Base-by-base conservation (phyloP, 495 filamentous ascomycete genomes). In the Xylaria grammica region DNA sequence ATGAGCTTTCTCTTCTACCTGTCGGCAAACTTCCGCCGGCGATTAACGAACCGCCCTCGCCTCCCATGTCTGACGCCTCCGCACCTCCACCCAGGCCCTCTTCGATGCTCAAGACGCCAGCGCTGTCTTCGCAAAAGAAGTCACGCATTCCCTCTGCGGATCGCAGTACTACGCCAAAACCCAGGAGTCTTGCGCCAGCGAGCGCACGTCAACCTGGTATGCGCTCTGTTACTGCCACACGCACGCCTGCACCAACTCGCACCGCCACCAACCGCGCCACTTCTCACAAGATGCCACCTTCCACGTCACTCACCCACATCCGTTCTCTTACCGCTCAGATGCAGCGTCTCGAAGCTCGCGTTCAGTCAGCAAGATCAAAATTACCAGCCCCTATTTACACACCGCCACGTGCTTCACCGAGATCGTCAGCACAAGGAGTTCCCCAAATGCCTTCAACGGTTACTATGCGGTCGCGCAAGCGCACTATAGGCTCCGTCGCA, bases 301-400 rank as follows among this genome's bases (percentile, higher is more conserved):
- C 96, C 19, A 90, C 87, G 38, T 97, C 96, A 4, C 84, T 99
- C 32, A 90, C 90, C 61, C 95, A 99, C 70, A 94, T 98, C 71
- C 92, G 95, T 27, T 89, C 89, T 3, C 86, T 99, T 58, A 95
- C 94, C 61, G 93, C 91, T 24, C 95, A 97, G 77, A 97, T 99
- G 96, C 92, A 97, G 75, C 88, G 90, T 65, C 86, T 99, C 44
- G 96, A 98, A 75, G 90, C 94, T 62, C 84, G 94, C 32, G 93
- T 99, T 7, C 93, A 98, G 52, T 92, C 90, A n/a, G 95, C 91
- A 26, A 87, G 92, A 65, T 96, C 93, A 34, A 96, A 97, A 74
- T 85, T 99, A 2, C 95, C 95, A 1, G 90, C 86, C 4, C 91
- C 91, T 10, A 85, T 85, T 15, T 85, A 79, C 53, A 94, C 91